These are phyloP conservation scores for Hypomyces perniciosus DNA, from an alignment of 2,329 filamentous ascomycete species.

Conservation along the genomic window DNA sequence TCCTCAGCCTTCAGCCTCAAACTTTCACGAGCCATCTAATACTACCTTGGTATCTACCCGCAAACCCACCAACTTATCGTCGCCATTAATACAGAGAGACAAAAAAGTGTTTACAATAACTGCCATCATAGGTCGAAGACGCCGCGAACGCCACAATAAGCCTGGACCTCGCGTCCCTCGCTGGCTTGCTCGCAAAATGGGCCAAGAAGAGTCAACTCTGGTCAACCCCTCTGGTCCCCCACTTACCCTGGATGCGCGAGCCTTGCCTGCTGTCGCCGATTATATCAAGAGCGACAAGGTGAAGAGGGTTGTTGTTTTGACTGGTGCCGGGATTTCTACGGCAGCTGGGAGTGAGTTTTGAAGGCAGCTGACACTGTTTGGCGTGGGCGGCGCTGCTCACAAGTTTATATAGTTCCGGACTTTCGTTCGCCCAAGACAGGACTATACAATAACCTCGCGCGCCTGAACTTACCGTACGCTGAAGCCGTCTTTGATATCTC, in stretches of 20 bases:
- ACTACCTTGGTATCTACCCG: not conserved
- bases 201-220: conserved; percentile 72
- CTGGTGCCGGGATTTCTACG: conserved; percentile 83
- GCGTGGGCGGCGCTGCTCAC: not conserved
- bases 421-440: conserved; percentile 91
- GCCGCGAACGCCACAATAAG: conserved; percentile 28
- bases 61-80: not conserved
- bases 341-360: conserved; percentile 51
- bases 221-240: conserved; percentile 57
- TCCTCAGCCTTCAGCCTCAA: not conserved
- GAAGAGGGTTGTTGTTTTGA: conserved; percentile 76
- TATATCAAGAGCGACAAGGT: conserved; percentile 67
- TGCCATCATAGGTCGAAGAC: conserved; percentile 35
- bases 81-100: not conserved
- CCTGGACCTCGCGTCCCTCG: conserved; percentile 27
- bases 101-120: not conserved
- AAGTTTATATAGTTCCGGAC: conserved; percentile 63
- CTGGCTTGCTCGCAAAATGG: conserved; percentile 58
- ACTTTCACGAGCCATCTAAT: not conserved
- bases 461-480: conserved; percentile 78
- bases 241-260: conserved; percentile 60
- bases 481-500: conserved; percentile 92
- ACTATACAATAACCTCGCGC: conserved; percentile 84
- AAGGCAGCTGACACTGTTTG: not conserved
- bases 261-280: conserved; percentile 68